Conservation (phyloP, 164 flowering plant species). For the Macadamia integrifolia region DNA sequence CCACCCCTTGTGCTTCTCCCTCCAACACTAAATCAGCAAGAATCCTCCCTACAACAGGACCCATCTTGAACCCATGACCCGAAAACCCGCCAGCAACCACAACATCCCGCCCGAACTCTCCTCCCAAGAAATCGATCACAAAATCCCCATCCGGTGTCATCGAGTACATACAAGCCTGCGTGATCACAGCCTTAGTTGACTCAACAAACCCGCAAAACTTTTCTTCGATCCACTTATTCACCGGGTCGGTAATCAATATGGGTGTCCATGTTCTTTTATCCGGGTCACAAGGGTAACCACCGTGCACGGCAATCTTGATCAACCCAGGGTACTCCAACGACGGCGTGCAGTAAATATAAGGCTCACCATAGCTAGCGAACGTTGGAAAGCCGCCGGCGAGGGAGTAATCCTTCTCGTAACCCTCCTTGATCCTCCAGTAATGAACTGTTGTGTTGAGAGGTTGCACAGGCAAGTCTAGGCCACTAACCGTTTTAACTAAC, state of each 20-base stretch:
- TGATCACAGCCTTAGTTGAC: conserved; percentile 32
- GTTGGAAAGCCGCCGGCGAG: conserved; percentile 60
- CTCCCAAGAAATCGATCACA: conserved; percentile 81
- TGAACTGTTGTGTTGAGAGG: conserved; percentile 67
- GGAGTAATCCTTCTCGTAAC: conserved; percentile 33
- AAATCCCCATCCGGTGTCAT: conserved; percentile 92
- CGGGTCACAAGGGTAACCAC: conserved; percentile 72
- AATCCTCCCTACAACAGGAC: conserved; percentile 66
- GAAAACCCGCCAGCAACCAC: conserved; percentile 90
- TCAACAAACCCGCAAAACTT: conserved; percentile 48
- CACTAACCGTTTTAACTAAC: conserved; percentile 43
- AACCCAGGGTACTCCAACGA: conserved; percentile 80
- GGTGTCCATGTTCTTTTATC: conserved; percentile 62
- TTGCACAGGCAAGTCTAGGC: conserved; percentile 51
- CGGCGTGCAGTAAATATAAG: conserved; percentile 82
- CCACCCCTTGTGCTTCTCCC: conserved; percentile 59
- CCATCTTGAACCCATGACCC: conserved; percentile 99
- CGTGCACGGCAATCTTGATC: conserved; percentile 72
- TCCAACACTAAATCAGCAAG: conserved; percentile 51
- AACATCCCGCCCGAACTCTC: conserved; percentile 75
- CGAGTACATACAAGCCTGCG: conserved; percentile 80
- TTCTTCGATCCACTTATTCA: conserved; percentile 47
- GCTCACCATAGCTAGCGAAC: conserved; percentile 68
- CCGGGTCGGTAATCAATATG: conserved; percentile 1
- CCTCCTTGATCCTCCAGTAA: conserved; percentile 79